Percentiles rank a stretch among this genome's conserved stretches.
These are phyloP conservation scores for Hypoxylon lienhwacheense DNA, from an alignment of 495 filamentous ascomycete species.

Conservation along the genomic window DNA sequence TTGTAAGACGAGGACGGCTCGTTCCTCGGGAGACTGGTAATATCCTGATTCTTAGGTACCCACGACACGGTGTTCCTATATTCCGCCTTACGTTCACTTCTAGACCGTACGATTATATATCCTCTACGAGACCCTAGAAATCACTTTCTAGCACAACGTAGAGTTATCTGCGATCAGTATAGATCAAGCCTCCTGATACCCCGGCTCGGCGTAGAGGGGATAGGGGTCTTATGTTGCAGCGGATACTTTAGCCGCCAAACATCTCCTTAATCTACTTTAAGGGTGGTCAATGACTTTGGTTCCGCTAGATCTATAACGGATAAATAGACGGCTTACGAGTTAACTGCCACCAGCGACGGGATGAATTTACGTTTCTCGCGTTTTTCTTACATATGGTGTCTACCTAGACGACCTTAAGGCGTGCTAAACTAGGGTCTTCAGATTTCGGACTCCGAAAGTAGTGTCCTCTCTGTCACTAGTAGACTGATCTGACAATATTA, in stretches of 20 bases:
- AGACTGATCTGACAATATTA: too few species aligned
- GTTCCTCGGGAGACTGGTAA: conserved; percentile 16
- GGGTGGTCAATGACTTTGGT: conserved; percentile 1
- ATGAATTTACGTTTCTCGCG: too few species aligned
- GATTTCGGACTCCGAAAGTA: too few species aligned
- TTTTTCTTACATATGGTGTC: too few species aligned
- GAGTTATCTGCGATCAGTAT: not conserved
- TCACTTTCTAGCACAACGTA: conserved; percentile 12
- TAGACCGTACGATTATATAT: conserved; percentile 18
- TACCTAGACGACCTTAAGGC: too few species aligned
- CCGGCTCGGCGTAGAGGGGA: conserved; percentile 33
- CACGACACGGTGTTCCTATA: conserved; percentile 14
- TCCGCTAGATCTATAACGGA: conserved; percentile 18
- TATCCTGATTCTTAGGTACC: conserved; percentile 13
- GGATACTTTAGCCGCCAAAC: conserved; percentile 25
- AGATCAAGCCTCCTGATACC: conserved; percentile 17
- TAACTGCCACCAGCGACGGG: too few species aligned
- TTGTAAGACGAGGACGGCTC: conserved; percentile 2
- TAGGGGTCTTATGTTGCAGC: conserved; percentile 9
- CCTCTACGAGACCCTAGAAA: not conserved
- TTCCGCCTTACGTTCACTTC: conserved; percentile 13
- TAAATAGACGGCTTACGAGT: conserved; percentile 16
- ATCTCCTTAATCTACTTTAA: conserved; percentile 10
- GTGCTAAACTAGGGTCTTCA: too few species aligned
- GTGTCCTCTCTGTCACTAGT: too few species aligned